Evolutionary conservation across 2,329 filamentous ascomycete species (phyloP).

Genomic region (Phaeoacremonium minimum): DNA sequence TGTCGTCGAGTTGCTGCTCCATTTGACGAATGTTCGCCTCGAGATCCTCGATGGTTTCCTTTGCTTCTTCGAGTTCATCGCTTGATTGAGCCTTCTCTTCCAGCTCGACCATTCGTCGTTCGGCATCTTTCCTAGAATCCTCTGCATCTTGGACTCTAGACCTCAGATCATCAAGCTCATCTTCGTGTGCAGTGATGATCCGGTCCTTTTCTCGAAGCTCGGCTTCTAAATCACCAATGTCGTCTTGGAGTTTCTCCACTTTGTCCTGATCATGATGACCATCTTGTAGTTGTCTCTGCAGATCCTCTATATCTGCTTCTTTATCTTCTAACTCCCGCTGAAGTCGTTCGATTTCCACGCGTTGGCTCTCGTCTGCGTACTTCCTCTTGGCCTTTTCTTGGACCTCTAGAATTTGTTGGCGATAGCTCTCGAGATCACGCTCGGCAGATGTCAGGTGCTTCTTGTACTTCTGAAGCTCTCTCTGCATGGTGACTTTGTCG

Average conservation of each 20-base stretch:
- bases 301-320: slow-evolving; percentile 55
- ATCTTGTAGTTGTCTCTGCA: slow-evolving; percentile 55
- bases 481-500: slow-evolving; percentile 82
- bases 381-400: slow-evolving; percentile 77
- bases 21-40: slow-evolving; percentile 50
- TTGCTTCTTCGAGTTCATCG: slow-evolving; percentile 51
- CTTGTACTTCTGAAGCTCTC: slow-evolving; percentile 80
- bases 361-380: slow-evolving; percentile 67
- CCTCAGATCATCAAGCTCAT: slow-evolving; percentile 49
- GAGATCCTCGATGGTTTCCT: slow-evolving; percentile 54
- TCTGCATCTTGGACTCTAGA: slow-evolving; percentile 41
- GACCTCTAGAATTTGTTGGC: slow-evolving; percentile 75
- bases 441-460: slow-evolving; percentile 81
- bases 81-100: slow-evolving; percentile 50
- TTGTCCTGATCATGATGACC: slow-evolving; percentile 54
- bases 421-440: slow-evolving; percentile 79
- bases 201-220: slow-evolving; percentile 53
- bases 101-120: slow-evolving; percentile 46
- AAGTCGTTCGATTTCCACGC: slow-evolving; percentile 54
- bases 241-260: slow-evolving; percentile 65
- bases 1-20: slow-evolving; percentile 49
- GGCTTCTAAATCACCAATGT: slow-evolving; percentile 69
- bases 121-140: slow-evolving; percentile 53
- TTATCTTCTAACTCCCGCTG: slow-evolving; percentile 52
- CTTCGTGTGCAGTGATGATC: slow-evolving; percentile 50